Base-by-base conservation (phyloP, 352 stramenopile genomes). In the Pythium utonaiense region DNA sequence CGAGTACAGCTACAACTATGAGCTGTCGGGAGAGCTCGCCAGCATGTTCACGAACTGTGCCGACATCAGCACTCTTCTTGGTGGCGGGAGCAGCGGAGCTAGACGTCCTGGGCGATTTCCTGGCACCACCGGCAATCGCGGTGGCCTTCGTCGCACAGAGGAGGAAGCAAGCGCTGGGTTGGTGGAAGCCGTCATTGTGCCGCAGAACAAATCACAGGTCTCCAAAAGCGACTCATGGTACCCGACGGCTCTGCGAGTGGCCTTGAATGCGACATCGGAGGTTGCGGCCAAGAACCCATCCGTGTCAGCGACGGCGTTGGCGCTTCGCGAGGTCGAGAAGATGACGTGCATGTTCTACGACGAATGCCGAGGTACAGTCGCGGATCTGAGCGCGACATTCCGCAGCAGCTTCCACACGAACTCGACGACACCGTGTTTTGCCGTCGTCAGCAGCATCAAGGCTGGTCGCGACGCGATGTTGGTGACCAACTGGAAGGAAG, bases 341-440 rank as follows among this genome's bases (percentile, higher is more conserved):
- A 96, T 96, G 86, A 92, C 86, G 9, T 96, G 86, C 51, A 70
- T 96, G 41, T 93, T 93, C 55, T 93, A 91, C 57, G 74, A 94
- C 54, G 82, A 94, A 58, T 96, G 86, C 55, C 84, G 81, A 36
- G 84, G 76, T 42, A 75, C 74, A 13, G 83, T 96, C 36, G 63
- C 62, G 17, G 78, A 91, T 60, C 89, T 81, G 53, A 91, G 67
- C 41, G 55, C 76, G 34, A 47, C 63, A 44, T 94, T 96, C 53
- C 77, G 75, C 16, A 66, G 69, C 31, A 91, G 77, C 52, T 96
- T 96, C 57, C 71, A 88, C 54, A 59, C 62, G 27, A 79, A 62
- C 19, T 70, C 61, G 2, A 83, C 80, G 24, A 81, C 79, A 8
- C 82, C 81, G 31, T 96, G 86, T 71, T 72, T 66, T 42, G 68